Evolutionary conservation across 1,284 basidiomycete genomes (phyloP).

Genomic region (Melampsora americana): DNA sequence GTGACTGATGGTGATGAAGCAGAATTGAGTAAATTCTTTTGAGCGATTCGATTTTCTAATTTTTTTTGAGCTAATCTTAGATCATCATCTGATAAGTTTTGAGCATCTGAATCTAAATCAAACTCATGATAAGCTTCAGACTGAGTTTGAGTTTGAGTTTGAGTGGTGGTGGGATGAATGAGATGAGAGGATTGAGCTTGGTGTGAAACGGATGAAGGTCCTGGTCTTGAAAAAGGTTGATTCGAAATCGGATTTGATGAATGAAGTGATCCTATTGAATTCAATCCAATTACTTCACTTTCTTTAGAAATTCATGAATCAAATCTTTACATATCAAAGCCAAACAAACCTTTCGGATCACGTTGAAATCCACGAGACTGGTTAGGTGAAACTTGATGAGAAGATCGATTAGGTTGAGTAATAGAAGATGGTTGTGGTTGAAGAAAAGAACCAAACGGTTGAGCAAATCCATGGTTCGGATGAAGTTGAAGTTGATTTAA

Average conservation of each 20-base stretch:
- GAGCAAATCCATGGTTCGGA: not conserved
- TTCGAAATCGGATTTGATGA: not conserved
- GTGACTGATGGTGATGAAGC: constrained; percentile 7
- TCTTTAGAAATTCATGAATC: too few species aligned
- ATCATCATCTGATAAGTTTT: constrained; percentile 31
- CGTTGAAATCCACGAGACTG: not conserved
- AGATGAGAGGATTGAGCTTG: not conserved
- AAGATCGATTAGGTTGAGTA: not conserved
- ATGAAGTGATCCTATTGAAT: too few species aligned
- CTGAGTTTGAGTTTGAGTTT: too few species aligned
- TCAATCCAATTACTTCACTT: too few species aligned
- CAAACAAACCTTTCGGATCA: constrained; percentile 7
- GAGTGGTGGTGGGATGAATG: too few species aligned
- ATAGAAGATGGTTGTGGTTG: not conserved
- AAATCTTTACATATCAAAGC: too few species aligned
- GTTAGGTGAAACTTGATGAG: not conserved
- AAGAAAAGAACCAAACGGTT: not conserved
- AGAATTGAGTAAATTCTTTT: constrained; percentile 21
- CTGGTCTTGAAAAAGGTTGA: not conserved
- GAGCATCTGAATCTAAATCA: constrained; percentile 22
- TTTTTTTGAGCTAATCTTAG: constrained; percentile 14
- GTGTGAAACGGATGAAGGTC: constrained; percentile 29
- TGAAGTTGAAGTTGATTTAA: not conserved
- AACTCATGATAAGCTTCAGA: constrained; percentile 16
- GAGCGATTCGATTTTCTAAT: constrained; percentile 18